Percentiles rank a stretch among this genome's conserved stretches.
Conservation (phyloP, 1,139 yeast genomes). For the Yamadazyma mexicana region DNA sequence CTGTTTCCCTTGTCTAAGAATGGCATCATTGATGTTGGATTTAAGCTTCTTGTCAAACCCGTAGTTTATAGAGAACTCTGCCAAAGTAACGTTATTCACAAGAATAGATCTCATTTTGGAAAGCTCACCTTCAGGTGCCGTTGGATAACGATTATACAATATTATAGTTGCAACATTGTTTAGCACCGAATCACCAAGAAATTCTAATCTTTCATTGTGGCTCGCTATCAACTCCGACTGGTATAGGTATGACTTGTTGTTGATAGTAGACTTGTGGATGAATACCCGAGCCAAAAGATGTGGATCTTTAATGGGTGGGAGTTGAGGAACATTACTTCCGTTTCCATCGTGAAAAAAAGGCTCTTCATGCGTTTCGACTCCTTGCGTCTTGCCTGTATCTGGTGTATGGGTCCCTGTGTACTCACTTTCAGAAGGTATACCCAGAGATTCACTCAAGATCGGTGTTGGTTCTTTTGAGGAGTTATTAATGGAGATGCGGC, state of each 20-base stretch:
- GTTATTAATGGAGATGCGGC: no score
- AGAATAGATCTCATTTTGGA: slow-evolving; percentile 69
- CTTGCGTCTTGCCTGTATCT: neutral
- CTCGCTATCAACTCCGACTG: slow-evolving; percentile 57
- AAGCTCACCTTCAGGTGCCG: slow-evolving; percentile 78
- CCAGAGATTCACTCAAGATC: neutral
- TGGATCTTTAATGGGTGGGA: slow-evolving; percentile 68
- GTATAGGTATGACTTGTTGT: slow-evolving; percentile 56
- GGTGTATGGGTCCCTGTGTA: neutral
- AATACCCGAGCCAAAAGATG: slow-evolving; percentile 70
- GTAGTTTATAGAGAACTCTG: slow-evolving; percentile 70
- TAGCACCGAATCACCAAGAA: slow-evolving; percentile 87
- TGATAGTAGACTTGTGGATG: slow-evolving; percentile 74
- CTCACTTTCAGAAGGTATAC: no score
- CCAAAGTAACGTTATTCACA: slow-evolving; percentile 72
- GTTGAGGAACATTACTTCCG: slow-evolving; percentile 43
- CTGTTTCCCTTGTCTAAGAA: slow-evolving; percentile 37
- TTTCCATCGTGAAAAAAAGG: neutral
- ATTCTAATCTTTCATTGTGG: slow-evolving; percentile 91
- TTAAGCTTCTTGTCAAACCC: slow-evolving; percentile 64
- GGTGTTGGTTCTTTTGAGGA: neutral
- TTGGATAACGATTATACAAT: slow-evolving; percentile 64
- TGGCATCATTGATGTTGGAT: slow-evolving; percentile 41
- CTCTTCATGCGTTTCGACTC: neutral
- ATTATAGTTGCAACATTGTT: slow-evolving; percentile 72